Percentiles rank a stretch among this genome's conserved stretches.
Conservation (phyloP, 2,329 filamentous ascomycete genomes). For the Cladosporium sphaerospermum region DNA sequence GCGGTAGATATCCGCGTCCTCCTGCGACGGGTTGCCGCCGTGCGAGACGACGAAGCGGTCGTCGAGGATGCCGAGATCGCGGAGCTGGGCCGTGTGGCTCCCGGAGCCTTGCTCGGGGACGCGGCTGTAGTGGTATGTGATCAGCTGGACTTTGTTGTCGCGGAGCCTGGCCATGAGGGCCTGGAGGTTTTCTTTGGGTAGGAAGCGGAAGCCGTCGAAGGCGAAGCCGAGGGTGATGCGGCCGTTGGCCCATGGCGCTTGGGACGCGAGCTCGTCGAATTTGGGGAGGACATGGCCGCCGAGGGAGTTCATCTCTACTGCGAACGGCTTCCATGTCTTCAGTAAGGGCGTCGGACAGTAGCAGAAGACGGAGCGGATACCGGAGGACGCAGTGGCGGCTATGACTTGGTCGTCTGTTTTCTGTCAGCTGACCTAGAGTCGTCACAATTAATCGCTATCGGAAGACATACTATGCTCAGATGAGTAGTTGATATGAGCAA, state of each 20-base stretch:
- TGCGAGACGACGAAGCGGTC: constrained; percentile 41
- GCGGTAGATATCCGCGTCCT: constrained; percentile 32
- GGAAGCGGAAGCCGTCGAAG: constrained; percentile 37
- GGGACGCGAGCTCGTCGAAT: constrained; percentile 31
- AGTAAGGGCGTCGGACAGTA: constrained; percentile 33
- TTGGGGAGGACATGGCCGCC: constrained; percentile 34
- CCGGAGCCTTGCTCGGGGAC: constrained; percentile 26
- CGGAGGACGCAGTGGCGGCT: constrained; percentile 38
- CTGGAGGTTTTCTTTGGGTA: constrained; percentile 34
- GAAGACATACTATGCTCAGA: constrained; percentile 23
- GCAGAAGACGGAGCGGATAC: constrained; percentile 43
- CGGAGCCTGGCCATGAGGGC: constrained; percentile 34
- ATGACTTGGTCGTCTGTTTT: constrained; percentile 27
- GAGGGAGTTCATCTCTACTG: constrained; percentile 23
- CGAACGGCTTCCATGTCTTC: constrained; percentile 27
- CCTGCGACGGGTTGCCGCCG: constrained; percentile 29
- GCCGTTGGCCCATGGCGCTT: constrained; percentile 28
- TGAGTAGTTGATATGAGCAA: constrained; percentile 31
- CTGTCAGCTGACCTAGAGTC: background rate
- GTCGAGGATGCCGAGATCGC: constrained; percentile 36
- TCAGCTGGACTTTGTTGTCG: constrained; percentile 33
- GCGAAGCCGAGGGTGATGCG: constrained; percentile 39
- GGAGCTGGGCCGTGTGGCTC: constrained; percentile 21
- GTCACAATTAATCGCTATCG: background rate
- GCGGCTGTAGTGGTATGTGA: constrained; percentile 30